Base-by-base conservation (phyloP, 2,329 filamentous ascomycete species). In the Plectosphaerella cucumerina region DNA sequence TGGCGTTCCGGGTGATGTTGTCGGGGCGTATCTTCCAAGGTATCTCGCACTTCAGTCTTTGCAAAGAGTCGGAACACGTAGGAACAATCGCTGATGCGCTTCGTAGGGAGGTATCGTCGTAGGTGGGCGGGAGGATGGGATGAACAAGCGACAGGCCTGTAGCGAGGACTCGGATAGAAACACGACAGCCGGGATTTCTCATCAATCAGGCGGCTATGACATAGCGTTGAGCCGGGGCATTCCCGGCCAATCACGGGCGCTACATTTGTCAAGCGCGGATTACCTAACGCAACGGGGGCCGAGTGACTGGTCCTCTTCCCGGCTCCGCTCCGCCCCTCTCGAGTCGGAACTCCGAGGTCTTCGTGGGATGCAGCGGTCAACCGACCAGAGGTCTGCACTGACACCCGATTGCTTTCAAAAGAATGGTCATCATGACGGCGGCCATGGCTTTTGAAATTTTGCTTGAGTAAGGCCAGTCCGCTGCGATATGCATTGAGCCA, bases 141-240 rank as follows among this genome's bases (percentile, higher is more conserved):
- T 17, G 37, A 42, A 42, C n/a, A 17, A 21, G n/a, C 37, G 10
- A 3, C 9, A 17, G 9, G 37, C 20, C 37, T 21, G 47, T 26
- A 23, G 41, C 42, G 47, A 48, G 26, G 26, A 31, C 26, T 31
- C 26, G 26, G 26, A 31, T 31, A 31, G 26, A 31, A 31, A 31
- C 26, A 31, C 26, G 20, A 22, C 35, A 48, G 35, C 46, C 18
- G 12, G 50, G 48, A 51, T 50, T 46, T 53, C 44, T 35, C 34
- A 41, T 44, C 52, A 33, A 50, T 56, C 50, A 50, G 48, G 49
- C 50, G 54, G 53, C 53, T 53, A 53, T 56, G 50, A 51, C 53
- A 53, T 55, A 31, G 50, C 17, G 26, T 22, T 23, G 26, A n/a
- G 20, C 41, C 47, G 21, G 23, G 21, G 9, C 14, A 5, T 21